Base-by-base conservation (phyloP, 176 grass and related monocot species). In the Aegilops longissima region DNA sequence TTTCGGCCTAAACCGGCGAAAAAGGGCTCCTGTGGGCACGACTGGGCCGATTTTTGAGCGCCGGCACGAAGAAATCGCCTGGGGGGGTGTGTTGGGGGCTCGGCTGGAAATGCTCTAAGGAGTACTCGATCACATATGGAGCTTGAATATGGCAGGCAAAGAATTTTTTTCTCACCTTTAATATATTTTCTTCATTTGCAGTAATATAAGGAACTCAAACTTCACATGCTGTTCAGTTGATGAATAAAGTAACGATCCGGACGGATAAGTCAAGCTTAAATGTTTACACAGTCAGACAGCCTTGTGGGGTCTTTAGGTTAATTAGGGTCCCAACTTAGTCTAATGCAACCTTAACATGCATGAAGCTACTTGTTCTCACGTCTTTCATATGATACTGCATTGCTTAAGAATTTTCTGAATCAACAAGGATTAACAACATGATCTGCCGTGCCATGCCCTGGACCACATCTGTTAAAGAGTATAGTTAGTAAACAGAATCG, bases 401-500 rank as follows among this genome's bases (percentile, higher is more conserved):
- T 51, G 56, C 17, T 73, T 6, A 25, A 73, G 39, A 54, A 25
- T 89, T 73, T 25, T 61, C 38, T 64, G 47, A 71, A 85, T 66
- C 45, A 90, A 77, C 79, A 82, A 12, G 72, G 51, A 78, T 13
- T 76, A 76, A 78, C 21, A 18, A 9, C 54, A 40, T 70, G 70
- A 29, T 63, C 81, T 40, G 24, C 63, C 54, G 63, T 30, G 81
- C 65, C 31, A 51, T 71, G 70, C 79, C 36, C 40, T 29, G 16
- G 16, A 58, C 33, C 9, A 45, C 45, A 86, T 40, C 74, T 9
- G 11, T 20, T 73, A 49, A 49, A 49, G 12, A 49, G 77, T 24
- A 81, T 39, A 88, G 70, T 88, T 88, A 85, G 90, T 85, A 77
- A 84, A 85, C 82, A 77, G 12, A 88, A 91, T 91, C 63, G 56